Percentiles rank a stretch among this genome's conserved stretches.
phyloP scores from a whole-genome alignment of 306 rosid species.

The Clitoria ternatea region DNA sequence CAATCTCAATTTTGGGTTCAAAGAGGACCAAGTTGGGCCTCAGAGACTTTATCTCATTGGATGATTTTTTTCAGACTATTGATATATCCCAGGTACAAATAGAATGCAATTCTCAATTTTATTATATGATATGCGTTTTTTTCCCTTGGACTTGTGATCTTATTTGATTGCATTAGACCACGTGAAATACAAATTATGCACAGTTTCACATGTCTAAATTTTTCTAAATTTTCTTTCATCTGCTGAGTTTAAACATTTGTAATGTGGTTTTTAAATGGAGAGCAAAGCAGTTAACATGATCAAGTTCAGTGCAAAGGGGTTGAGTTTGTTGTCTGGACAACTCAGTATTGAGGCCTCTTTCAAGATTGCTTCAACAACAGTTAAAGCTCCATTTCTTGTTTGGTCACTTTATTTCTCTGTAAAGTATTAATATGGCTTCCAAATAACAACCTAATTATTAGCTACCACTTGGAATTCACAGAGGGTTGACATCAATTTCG shows the following conservation, averaged over 20 bases:
- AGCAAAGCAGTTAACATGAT: conserved; percentile 80
- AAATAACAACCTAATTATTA: conserved; percentile 12
- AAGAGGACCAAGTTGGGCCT: conserved; percentile 86
- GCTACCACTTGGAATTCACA: conserved; percentile 29
- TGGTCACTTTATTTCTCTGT: conserved; percentile 2
- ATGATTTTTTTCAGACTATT: conserved; percentile 69
- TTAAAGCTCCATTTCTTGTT: conserved; percentile 33
- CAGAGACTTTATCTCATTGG: conserved; percentile 78
- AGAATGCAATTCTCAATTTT: background rate
- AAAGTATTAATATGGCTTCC: background rate
- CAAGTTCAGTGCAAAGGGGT: conserved; percentile 67
- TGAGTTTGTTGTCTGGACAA: conserved; percentile 61
- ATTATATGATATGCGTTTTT: background rate
- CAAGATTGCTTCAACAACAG: conserved; percentile 71
- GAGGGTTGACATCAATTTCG: conserved; percentile 71
- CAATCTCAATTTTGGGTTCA: conserved; percentile 74
- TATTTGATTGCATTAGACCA: background rate
- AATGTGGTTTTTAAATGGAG: conserved; percentile 50
- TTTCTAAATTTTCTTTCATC: background rate
- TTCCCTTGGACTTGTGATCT: background rate
- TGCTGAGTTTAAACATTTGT: conserved; percentile 21
- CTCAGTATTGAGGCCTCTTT: conserved; percentile 74
- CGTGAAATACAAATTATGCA: background rate
- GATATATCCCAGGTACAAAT: conserved; percentile 59
- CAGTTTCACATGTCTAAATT: background rate